Base-by-base conservation (phyloP, 2,329 filamentous ascomycete species). In the Xylaria sp. region DNA sequence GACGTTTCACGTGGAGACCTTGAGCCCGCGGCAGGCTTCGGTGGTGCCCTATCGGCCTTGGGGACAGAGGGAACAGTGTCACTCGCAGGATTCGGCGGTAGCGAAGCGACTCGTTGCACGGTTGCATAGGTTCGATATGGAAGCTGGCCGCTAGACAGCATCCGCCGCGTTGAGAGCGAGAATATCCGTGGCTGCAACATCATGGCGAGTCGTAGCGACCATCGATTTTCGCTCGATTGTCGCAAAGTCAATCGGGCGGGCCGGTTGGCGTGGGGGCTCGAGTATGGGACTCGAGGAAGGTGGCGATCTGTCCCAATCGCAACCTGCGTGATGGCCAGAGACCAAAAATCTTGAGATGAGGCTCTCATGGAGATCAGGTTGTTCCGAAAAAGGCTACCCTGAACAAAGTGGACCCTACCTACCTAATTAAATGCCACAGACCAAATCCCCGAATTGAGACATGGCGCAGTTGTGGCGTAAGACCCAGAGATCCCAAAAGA, bases 111-210 rank as follows among this genome's bases (percentile, higher is more conserved):
- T 30, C 70, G 63, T 58, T 70, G 74, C 53, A 74, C 41, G 41
- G 75, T 76, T 53, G 77, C 76, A 74, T 77, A 78, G 59, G 66
- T 69, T 69, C 77, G 75, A 43, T 72, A 70, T 55, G 70, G 48
- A 45, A 72, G 58, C 61, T 73, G 74, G 70, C 65, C 73, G 53
- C 65, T 70, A n/a, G 72, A 67, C 67, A 76, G 63, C 57, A 73
- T 71, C 72, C 75, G 74, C 72, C 69, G 72, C 60, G 75, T 60
- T 25, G 75, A 66, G 59, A 73, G 68, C 59, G 76, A 76, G 39
- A 77, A 68, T 69, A 76, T 70, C 67, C 77, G 70, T 63, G 76
- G 76, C 72, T 77, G 77, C 71, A 78, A 64, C 76, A 78, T 78
- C 69, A 73, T 76, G 68, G 65, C 72, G 75, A 13, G 60, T 65